A percentile compares a stretch with the other conserved stretches of the same genome.
phyloP scores from a whole-genome alignment of 1,139 yeast genomes.

The Scheffersomyces lignicola region DNA sequence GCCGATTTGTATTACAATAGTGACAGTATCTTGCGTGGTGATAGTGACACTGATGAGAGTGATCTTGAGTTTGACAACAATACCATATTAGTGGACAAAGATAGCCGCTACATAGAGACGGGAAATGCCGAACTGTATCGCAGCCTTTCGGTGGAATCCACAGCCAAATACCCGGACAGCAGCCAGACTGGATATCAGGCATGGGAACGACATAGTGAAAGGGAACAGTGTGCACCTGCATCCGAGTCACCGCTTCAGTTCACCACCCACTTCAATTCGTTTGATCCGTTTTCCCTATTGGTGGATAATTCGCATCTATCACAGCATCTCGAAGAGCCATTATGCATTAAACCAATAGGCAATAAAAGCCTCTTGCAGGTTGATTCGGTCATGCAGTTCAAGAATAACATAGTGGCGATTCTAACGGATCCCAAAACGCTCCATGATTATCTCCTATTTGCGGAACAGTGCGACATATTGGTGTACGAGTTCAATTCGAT shows the following conservation, averaged over 20 bases:
- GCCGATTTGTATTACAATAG: too few relatives aligned
- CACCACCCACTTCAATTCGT: not conserved
- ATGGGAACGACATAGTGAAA: conserved; percentile 3
- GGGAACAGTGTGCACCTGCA: too few relatives aligned
- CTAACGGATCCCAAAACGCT: conserved; percentile 9
- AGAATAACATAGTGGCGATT: conserved; percentile 33
- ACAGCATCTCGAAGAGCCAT: not conserved
- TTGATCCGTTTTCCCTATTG: not conserved
- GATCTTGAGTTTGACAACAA: too few relatives aligned
- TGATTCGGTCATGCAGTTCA: conserved; percentile 22
- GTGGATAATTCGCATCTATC: not conserved
- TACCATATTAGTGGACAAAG: too few relatives aligned
- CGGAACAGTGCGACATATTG: conserved; percentile 30
- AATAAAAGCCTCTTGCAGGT: not conserved
- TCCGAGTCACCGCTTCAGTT: not conserved
- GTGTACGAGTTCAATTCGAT: conserved; percentile 27
- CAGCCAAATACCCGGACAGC: not conserved
- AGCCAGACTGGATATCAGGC: not conserved
- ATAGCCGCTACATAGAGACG: too few relatives aligned
- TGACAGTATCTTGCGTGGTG: too few relatives aligned
- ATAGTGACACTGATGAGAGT: too few relatives aligned
- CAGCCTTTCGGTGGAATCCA: too few relatives aligned
- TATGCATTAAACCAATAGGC: not conserved
- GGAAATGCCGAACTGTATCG: too few relatives aligned
- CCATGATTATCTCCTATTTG: conserved; percentile 25